These are phyloP conservation scores for Talaromyces wortmannii DNA, from an alignment of 495 filamentous ascomycete species.

Conservation along the genomic window DNA sequence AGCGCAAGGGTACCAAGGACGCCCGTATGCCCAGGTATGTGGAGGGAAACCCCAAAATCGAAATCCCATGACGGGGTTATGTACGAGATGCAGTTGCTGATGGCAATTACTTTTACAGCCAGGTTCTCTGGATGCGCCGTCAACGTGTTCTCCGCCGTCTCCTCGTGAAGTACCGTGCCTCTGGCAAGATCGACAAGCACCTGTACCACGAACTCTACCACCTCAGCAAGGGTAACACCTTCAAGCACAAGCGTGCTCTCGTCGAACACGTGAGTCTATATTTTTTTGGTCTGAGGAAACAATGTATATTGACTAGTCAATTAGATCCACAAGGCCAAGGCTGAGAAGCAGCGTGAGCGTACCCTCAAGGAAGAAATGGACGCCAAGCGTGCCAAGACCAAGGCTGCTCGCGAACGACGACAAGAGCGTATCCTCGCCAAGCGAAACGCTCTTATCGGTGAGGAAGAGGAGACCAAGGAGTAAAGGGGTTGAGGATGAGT, in stretches of 20 bases:
- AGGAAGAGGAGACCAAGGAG: constrained; percentile 46
- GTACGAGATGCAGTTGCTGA: constrained; percentile 5
- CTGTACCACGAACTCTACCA: constrained; percentile 99
- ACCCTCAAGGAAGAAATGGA: constrained; percentile 98
- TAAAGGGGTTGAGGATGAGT: not conserved
- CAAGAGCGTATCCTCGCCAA: constrained; percentile 81
- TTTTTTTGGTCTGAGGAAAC: not conserved
- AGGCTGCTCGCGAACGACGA: constrained; percentile 97
- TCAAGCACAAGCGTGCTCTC: constrained; percentile 99
- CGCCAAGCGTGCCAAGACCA: constrained; percentile 98
- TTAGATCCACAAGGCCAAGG: constrained; percentile 99
- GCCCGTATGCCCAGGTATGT: constrained; percentile 97
- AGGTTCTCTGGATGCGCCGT: constrained; percentile 99
- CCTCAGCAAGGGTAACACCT: constrained; percentile 99
- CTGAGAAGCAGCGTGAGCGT: constrained; percentile 93
- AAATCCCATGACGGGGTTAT: not conserved
- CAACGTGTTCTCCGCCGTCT: constrained; percentile 98
- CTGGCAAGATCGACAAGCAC: constrained; percentile 99
- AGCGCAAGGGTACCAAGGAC: constrained; percentile 99
- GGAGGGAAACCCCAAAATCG: not conserved
- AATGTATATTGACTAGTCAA: constrained; percentile 11
- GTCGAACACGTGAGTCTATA: constrained; percentile 92
- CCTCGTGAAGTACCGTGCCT: constrained; percentile 97
- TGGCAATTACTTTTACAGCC: constrained; percentile 41
- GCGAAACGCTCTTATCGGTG: constrained; percentile 74